Evolutionary conservation across 2,329 filamentous ascomycete species (phyloP).

Genomic region (Fusarium sp.): DNA sequence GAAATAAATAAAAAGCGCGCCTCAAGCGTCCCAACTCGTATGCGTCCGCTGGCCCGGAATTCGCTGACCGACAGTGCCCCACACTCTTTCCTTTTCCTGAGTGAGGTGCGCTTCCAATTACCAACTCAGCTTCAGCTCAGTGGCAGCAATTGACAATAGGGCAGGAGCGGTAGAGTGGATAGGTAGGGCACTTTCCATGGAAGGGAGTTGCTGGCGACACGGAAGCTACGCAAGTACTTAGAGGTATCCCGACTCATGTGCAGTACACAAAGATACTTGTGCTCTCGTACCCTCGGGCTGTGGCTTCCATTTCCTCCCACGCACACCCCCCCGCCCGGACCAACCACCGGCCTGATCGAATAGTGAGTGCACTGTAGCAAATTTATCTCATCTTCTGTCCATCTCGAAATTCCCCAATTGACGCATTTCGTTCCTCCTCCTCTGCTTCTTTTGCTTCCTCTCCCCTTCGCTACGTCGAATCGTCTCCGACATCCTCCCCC

Average conservation of each 20-base stretch:
- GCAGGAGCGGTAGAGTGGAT: neutral
- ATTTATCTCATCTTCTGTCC: constrained; percentile 51
- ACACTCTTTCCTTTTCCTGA: constrained; percentile 21
- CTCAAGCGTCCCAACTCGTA: constrained; percentile 44
- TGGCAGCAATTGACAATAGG: constrained; percentile 2
- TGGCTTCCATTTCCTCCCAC: constrained; percentile 23
- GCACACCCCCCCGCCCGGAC: constrained; percentile 42
- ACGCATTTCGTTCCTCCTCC: constrained; percentile 47
- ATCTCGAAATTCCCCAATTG: constrained; percentile 50
- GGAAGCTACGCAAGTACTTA: constrained; percentile 8
- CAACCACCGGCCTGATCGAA: constrained; percentile 47
- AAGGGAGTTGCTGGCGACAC: constrained; percentile 3
- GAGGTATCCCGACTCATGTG: constrained; percentile 23
- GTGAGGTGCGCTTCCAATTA: constrained; percentile 31
- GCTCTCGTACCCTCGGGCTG: constrained; percentile 19
- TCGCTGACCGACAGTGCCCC: constrained; percentile 39
- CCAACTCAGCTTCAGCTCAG: constrained; percentile 11
- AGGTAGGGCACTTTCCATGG: constrained; percentile 15
- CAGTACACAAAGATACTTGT: constrained; percentile 18
- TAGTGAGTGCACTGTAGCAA: constrained; percentile 42
- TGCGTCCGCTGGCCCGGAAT: constrained; percentile 48
- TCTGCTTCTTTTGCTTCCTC: constrained; percentile 27
- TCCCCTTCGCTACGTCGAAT: constrained; percentile 30
- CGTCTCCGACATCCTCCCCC: constrained; percentile 28
- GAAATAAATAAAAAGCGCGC: constrained; percentile 32